These are phyloP conservation scores for Lycium ferocissimum DNA, from an alignment of 257 asterid genomes.

Conservation along the genomic window DNA sequence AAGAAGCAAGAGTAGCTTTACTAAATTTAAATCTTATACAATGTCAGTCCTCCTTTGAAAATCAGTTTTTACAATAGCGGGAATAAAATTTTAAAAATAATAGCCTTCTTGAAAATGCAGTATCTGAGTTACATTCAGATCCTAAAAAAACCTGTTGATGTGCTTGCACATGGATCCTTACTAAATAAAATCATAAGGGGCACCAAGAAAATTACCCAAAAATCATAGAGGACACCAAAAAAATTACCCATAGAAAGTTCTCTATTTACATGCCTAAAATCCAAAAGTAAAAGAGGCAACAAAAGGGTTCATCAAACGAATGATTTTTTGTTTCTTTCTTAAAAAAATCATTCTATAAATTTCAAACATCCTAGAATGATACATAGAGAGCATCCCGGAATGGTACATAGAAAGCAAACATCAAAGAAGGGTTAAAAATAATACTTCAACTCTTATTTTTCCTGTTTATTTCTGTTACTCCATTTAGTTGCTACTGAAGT, in stretches of 20 bases:
- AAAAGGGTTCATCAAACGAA: background rate
- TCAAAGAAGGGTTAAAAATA: background rate
- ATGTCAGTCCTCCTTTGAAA: background rate
- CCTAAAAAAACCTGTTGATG: slow-evolving; percentile 9
- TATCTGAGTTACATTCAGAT: background rate
- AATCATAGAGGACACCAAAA: background rate
- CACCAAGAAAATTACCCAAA: slow-evolving; percentile 3
- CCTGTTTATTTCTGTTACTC: background rate
- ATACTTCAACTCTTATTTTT: background rate
- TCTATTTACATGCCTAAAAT: background rate
- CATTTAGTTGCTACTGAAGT: background rate
- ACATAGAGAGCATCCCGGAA: background rate
- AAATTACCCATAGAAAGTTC: background rate
- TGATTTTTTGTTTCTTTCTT: background rate
- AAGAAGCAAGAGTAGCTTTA: slow-evolving; percentile 4
- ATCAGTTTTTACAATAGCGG: background rate
- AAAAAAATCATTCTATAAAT: background rate
- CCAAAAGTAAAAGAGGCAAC: background rate
- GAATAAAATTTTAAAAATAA: background rate
- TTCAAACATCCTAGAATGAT: background rate
- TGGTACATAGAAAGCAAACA: background rate
- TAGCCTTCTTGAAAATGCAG: background rate
- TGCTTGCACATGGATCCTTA: background rate
- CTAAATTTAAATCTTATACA: background rate
- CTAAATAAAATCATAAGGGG: background rate